Base-by-base conservation (phyloP, 2,329 filamentous ascomycete genomes). In the Aspergillus novoparasiticus region DNA sequence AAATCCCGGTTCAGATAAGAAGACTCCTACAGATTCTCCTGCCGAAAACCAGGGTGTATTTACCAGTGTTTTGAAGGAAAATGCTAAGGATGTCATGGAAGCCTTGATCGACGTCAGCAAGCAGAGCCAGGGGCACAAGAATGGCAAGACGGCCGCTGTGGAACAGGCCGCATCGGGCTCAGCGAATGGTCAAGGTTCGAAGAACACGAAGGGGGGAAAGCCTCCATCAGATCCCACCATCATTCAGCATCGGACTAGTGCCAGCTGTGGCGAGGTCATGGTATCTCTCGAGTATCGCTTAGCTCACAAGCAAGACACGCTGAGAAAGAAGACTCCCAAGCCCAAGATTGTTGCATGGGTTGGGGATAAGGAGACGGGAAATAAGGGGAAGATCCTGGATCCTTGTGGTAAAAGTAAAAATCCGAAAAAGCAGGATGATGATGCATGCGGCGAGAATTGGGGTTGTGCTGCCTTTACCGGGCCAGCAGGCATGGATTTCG, bases 101-200 rank as follows among this genome's bases (percentile, higher is more conserved):
- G 55, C 36, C 55, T 28, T 57, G 55, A 57, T 46, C 16, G 55
- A 46, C 21, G 55, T 45, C 55, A 43, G 41, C 55, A 43, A 11
- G 30, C 19, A 57, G 3, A 41, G 36, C 26, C 11, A 57, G 21
- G 34, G 19, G 6, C 36, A 43, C 51, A 48, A 48, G 43, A 46
- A 28, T 28, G 26, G 26, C 0, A 28, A 28, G 26, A 28, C 26
- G 0, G 26, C 26, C 26, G 26, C 26, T 1, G 26, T 28, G 26
- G 26, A 28, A 1, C 26, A 28, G 26, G 26, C 26, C 1, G 26
- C 26, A 28, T 1, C 6, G 26, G 6, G 26, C 26, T 28, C 26
- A 28, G 26, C 6, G 45, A 11, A 11, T 4, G 32, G 32, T 34
- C 10, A 12, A 34, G 32, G 32, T 12, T 11, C 32, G 10, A 12